A percentile compares a stretch with the other conserved stretches of the same genome.
phyloP scores from a whole-genome alignment of 2,329 filamentous ascomycete species.

The Ceratocystis lukuohia region DNA sequence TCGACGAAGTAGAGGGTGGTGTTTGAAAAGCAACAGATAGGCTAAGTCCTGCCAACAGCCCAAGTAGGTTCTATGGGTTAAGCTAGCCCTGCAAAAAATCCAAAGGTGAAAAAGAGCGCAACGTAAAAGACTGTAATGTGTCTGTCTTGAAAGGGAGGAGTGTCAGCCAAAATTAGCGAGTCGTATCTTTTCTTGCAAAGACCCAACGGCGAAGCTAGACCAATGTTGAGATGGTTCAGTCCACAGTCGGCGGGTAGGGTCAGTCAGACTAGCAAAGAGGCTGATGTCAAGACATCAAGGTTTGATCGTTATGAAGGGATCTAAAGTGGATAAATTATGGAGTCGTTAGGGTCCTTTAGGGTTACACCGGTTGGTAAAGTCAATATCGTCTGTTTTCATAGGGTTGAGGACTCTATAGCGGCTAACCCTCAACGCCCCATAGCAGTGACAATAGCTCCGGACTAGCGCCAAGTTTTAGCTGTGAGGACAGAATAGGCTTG shows the following conservation, averaged over 20 bases:
- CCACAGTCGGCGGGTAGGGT: not conserved
- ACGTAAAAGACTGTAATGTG: not conserved
- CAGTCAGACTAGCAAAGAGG: not conserved
- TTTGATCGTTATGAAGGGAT: not conserved
- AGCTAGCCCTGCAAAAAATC: not conserved
- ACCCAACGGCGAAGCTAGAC: not conserved
- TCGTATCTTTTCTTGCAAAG: not conserved
- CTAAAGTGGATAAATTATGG: not conserved
- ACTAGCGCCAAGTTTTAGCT: not conserved
- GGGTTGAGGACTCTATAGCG: not conserved
- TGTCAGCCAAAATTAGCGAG: not conserved
- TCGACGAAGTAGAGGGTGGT: not conserved
- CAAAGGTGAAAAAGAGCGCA: not conserved
- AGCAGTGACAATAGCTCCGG: not conserved
- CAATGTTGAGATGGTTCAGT: slow-evolving; percentile 8
- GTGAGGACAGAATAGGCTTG: not conserved
- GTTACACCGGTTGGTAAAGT: not conserved
- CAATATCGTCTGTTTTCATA: not conserved
- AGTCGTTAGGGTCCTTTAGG: not conserved
- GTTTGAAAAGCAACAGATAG: not conserved
- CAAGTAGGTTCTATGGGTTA: not conserved
- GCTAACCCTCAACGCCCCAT: too few species aligned
- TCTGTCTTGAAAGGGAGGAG: not conserved
- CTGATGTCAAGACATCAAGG: not conserved
- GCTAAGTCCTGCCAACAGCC: not conserved